A percentile compares a stretch with the other conserved stretches of the same genome.
Evolutionary conservation across 352 stramenopile genomes (phyloP).

Genomic region (Blastocystis hominis): DNA sequence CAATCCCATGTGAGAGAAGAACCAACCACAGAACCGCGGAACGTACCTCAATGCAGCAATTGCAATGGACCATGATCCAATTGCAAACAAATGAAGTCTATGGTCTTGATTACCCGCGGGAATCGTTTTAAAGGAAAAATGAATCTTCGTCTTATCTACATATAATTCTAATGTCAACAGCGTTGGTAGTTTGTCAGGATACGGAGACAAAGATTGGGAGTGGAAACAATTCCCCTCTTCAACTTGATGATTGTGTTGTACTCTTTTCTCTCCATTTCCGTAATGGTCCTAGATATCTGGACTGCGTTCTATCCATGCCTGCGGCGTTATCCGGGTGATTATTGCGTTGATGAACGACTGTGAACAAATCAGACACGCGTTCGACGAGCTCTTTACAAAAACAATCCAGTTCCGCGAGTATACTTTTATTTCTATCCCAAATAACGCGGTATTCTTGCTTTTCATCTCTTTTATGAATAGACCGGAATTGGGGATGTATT

Average conservation of each 20-base stretch:
- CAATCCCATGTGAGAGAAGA: no score
- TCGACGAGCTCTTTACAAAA: neutral
- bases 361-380: neutral
- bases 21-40: no score
- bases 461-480: neutral
- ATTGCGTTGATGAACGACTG: neutral
- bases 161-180: neutral
- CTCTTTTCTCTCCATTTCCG: neutral
- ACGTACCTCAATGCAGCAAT: no score
- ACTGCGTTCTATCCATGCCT: neutral
- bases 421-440: neutral
- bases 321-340: neutral
- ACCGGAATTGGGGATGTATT: neutral
- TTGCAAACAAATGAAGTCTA: no score
- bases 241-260: neutral
- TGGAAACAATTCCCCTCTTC: neutral
- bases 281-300: neutral
- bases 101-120: no score
- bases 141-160: neutral
- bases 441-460: neutral
- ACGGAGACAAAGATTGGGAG: neutral
- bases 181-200: conserved; percentile 28
- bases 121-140: no score
- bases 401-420: neutral
- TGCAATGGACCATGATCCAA: no score